Evolutionary conservation across 176 grass and related monocot genomes (phyloP), one percentile per base, ranked within the genome.

Genomic region (Rhynchospora breviuscula): DNA sequence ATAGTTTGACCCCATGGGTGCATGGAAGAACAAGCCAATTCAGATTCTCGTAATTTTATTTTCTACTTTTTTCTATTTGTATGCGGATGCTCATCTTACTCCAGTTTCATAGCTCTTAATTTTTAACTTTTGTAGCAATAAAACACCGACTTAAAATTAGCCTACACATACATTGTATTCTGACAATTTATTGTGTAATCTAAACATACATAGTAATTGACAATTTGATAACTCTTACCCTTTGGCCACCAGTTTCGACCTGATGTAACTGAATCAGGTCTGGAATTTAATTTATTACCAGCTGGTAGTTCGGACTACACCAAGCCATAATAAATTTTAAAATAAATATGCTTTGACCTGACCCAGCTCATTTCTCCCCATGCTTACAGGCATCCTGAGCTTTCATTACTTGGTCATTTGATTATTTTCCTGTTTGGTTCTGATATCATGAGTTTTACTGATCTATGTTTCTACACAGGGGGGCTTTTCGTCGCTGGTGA

Each of bases 401-500:
- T 56, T 31, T 31, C 40, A 31, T 21, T 77, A 12, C 23, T 77
- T 77, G 4, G 25, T 31, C 12, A 77, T 31, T 29, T 77, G 0
- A 19, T 31, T 33, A 77, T 31, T 77, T 76, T 29, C 6, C 7
- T 18, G 23, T 29, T 40, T 76, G 6, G 19, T 76, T 76, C 51
- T 77, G 22, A 17, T 77, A 56, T 8, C 19, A 77, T 31, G 19
- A 48, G 25, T 59, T 67, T 43, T 80, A 13, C 67, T 59, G n/a
- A 66, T 26, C 12, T 60, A 48, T 87, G 17, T 81, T 91, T 63
- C 14, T 47, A 83, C 87, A 61, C 83, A 98, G 95, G 95, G 95
- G 81, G 92, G 91, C 47, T 95, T 98, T 89, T 98, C 95, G 40
- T 70, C 82, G 15, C 47, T 98, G 62, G 88, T 98, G 10, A 98